Conservation (phyloP, 1,284 basidiomycete genomes). For the Melampsora americana region DNA sequence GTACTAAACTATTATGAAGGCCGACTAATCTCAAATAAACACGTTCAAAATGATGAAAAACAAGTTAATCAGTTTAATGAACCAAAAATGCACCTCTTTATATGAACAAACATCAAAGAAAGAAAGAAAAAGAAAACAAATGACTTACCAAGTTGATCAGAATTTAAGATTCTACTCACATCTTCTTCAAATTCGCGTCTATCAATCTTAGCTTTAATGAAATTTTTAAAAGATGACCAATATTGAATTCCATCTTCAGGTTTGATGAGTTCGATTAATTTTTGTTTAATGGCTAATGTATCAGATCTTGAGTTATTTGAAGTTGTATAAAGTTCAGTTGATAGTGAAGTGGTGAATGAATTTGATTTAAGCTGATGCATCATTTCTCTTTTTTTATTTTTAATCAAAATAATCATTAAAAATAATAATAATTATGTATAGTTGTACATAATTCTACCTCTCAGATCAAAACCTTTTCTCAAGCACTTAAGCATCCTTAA, state of each 20-base stretch:
- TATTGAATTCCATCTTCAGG: constrained; percentile 49
- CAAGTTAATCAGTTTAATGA: neutral
- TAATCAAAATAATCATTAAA: too few relatives aligned
- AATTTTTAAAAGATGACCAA: constrained; percentile 55
- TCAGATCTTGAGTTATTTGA: constrained; percentile 48
- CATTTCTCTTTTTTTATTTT: too few relatives aligned
- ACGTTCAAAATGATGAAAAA: neutral
- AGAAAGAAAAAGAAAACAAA: neutral
- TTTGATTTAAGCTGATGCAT: neutral
- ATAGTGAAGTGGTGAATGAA: neutral
- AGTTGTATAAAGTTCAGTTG: constrained; percentile 38
- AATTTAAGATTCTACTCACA: neutral
- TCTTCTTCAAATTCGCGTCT: constrained; percentile 53
- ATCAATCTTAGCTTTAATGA: constrained; percentile 54
- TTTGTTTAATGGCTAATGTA: constrained; percentile 49
- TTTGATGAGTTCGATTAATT: constrained; percentile 47
- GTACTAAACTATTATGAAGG: constrained; percentile 56
- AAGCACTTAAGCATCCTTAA: too few relatives aligned
- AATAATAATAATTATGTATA: too few relatives aligned
- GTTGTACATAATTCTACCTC: too few relatives aligned
- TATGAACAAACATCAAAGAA: neutral
- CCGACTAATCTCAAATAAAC: constrained; percentile 50
- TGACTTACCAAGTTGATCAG: constrained; percentile 19
- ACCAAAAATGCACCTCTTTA: neutral
- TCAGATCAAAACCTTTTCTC: too few relatives aligned